These are phyloP conservation scores for Podila verticillata DNA, from an alignment of 192 early-diverging fungal species.

Conservation along the genomic window DNA sequence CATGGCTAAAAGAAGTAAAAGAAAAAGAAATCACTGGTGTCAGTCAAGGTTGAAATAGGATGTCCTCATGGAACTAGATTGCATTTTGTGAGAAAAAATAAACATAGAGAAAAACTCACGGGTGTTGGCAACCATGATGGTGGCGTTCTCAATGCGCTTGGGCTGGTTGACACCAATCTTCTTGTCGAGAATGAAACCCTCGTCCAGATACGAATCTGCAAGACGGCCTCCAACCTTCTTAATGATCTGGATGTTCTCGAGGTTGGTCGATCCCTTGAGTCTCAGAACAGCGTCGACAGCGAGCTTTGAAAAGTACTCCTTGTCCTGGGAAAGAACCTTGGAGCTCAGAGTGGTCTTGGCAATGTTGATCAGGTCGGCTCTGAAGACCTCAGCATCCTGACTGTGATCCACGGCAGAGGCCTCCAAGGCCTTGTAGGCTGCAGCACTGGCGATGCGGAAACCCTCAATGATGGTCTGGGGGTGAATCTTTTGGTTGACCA, in stretches of 20 bases:
- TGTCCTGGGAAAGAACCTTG: conserved; percentile 96
- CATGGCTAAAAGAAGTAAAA: conserved; percentile 75
- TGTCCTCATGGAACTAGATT: too few relatives aligned
- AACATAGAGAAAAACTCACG: conserved; percentile 61
- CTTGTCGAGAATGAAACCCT: conserved; percentile 99
- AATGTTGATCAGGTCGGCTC: conserved; percentile 95
- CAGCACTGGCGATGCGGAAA: conserved; percentile 87
- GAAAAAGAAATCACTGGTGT: conserved; percentile 2
- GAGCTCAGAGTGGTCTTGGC: conserved; percentile 96
- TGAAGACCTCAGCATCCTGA: conserved; percentile 74
- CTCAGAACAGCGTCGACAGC: conserved; percentile 97
- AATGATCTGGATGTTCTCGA: conserved; percentile 99
- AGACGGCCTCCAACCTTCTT: conserved; percentile 97
- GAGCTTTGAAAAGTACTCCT: conserved; percentile 94
- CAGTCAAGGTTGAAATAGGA: too few relatives aligned
- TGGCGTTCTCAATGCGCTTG: conserved; percentile 94
- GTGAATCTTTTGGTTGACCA: conserved; percentile 95
- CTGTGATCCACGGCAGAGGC: conserved; percentile 83
- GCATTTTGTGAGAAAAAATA: background rate
- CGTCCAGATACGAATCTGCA: conserved; percentile 94
- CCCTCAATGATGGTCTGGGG: conserved; percentile 98
- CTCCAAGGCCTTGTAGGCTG: conserved; percentile 88
- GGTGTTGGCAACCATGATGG: conserved; percentile 98
- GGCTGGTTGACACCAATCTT: conserved; percentile 99
- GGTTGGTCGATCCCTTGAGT: conserved; percentile 95